phyloP scores from a whole-genome alignment of 2,329 filamentous ascomycete species.

The Zasmidium citrigriseum region DNA sequence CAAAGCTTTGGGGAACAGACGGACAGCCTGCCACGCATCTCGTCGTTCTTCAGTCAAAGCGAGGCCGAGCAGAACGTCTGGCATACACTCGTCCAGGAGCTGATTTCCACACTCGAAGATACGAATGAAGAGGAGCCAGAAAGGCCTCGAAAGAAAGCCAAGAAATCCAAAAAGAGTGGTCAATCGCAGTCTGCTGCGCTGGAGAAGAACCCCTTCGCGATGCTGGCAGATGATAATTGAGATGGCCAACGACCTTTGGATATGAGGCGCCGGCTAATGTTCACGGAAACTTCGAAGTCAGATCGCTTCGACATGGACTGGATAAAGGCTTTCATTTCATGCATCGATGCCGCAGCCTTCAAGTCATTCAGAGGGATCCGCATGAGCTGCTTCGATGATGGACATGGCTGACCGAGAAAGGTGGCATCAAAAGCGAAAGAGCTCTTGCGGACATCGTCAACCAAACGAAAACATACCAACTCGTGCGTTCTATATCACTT shows the following conservation, averaged over 20 bases:
- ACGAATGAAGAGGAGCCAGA: constrained; percentile 49
- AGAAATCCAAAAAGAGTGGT: constrained; percentile 78
- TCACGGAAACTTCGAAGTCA: not conserved
- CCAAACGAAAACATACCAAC: no score
- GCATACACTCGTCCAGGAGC: constrained; percentile 2
- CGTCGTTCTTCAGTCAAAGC: constrained; percentile 18
- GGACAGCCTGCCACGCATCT: constrained; percentile 22
- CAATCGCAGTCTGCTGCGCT: not conserved
- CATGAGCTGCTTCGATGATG: no score
- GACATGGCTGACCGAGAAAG: no score
- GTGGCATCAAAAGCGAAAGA: no score
- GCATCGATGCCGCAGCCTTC: no score
- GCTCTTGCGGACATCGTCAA: no score
- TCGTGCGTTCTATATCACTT: no score
- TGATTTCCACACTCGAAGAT: constrained; percentile 10
- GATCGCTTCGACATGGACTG: not conserved
- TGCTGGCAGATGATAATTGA: constrained; percentile 20
- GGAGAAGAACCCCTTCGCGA: constrained; percentile 20
- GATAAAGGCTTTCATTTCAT: no score
- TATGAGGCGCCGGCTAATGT: not conserved
- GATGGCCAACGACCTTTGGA: not conserved
- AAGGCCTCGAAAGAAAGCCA: constrained; percentile 51
- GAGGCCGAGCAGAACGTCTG: constrained; percentile 14
- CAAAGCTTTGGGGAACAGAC: constrained; percentile 1
- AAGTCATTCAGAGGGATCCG: no score